A percentile compares a stretch with the other conserved stretches of the same genome.
These are phyloP conservation scores for Capsicum rhomboideum DNA, from an alignment of 257 asterid species.

Conservation along the genomic window DNA sequence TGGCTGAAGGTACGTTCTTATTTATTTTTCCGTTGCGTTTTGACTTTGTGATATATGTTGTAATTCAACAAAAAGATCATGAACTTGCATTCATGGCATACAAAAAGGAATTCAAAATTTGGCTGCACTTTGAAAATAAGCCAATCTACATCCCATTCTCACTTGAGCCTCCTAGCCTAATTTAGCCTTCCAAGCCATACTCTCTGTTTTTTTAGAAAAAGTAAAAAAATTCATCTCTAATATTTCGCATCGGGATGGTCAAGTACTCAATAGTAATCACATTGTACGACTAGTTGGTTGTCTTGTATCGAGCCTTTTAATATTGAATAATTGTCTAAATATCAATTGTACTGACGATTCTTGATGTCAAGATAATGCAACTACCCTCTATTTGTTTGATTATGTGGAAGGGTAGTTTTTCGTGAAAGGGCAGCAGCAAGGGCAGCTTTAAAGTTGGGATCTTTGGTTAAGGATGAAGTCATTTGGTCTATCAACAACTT, in stretches of 20 bases:
- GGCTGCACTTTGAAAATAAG: not conserved
- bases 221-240: not conserved
- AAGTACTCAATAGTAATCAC: not conserved
- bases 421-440: constrained; percentile 2
- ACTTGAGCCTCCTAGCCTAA: not conserved
- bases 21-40: too few relatives aligned
- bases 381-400: not conserved
- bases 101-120: not conserved
- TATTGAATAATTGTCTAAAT: not conserved
- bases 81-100: not conserved
- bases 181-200: not conserved
- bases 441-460: constrained; percentile 8
- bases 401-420: not conserved
- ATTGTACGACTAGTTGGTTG: not conserved
- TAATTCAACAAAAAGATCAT: too few relatives aligned
- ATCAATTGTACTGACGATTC: too few relatives aligned
- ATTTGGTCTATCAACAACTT: constrained; percentile 9
- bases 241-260: not conserved
- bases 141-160: not conserved
- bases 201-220: not conserved
- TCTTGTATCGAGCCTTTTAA: not conserved
- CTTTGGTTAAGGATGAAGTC: constrained; percentile 6
- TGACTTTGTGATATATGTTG: too few relatives aligned
- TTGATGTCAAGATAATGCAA: not conserved
- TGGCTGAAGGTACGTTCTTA: too few relatives aligned